Base-by-base conservation (phyloP, 2,329 filamentous ascomycete genomes). In the Stromatinia cepivora region DNA sequence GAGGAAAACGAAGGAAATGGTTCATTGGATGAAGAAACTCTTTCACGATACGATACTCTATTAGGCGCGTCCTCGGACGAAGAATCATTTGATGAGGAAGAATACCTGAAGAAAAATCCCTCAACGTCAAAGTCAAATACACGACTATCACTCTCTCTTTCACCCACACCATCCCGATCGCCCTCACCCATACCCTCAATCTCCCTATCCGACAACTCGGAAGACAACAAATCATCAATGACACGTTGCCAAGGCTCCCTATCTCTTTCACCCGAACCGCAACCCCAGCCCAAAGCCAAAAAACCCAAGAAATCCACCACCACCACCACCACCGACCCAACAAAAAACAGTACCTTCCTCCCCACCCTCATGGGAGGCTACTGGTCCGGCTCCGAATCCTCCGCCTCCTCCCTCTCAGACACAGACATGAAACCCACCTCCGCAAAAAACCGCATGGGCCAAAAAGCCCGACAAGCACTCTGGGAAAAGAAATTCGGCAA, bases 341-440 rank as follows among this genome's bases (percentile, higher is more conserved):
- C 67, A 22, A 59, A 67, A 10, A 70, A 70, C 11, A 87, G 90
- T 0, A 86, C 86, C 0, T 93, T 93, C 77, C 81, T 95, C 2
- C 92, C 92, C 0, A 88, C 89, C 1, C 85, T 95, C 22, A 92
- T 92, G 85, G 90, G 88, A 28, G 91, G 91, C 69, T 96, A 94
- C 80, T 86, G 92, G 75, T 93, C 91, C 2, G 91, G 90, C 59
- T 92, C 89, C 11, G 91, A 92, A 74, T 87, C 85, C 0, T 76
- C 78, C 57, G 86, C 86, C 9, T 91, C 89, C 0, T 89, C 91
- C 72, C 81, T 92, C 31, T 91, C 93, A 66, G 81, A 83, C 52
- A 78, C 82, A 9, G 79, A 84, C 6, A 86, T 86, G 10, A 79
- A 84, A 2, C 86, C 85, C 8, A 83, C 83, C 6, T 84, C 0